phyloP scores from a whole-genome alignment of 257 asterid genomes.

The Solanum sejunctum region DNA sequence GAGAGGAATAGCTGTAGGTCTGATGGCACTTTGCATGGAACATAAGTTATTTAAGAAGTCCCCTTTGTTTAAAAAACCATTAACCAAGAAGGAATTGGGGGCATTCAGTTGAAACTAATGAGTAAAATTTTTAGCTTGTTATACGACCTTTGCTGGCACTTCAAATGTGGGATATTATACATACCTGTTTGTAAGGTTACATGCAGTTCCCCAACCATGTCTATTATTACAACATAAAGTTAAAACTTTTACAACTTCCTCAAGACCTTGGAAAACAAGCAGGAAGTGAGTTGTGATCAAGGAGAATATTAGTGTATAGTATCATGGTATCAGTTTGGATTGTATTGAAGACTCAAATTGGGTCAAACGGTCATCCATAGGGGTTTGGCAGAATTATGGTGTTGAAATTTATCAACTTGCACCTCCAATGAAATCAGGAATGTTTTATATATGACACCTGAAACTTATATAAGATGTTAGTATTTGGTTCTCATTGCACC shows the following conservation, averaged over 20 bases:
- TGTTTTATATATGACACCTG: neutral
- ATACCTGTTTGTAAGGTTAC: neutral
- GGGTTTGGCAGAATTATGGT: neutral
- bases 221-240: neutral
- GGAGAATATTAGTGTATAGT: neutral
- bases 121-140: neutral
- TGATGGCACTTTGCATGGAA: neutral
- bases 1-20: neutral
- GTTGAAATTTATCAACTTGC: neutral
- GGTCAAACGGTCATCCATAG: neutral
- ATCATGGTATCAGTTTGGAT: neutral
- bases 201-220: neutral
- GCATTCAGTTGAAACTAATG: neutral
- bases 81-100: neutral
- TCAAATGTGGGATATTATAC: neutral
- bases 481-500: neutral
- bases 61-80: neutral
- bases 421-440: neutral
- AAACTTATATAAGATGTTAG: neutral
- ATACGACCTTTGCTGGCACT: neutral
- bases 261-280: neutral
- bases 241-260: neutral
- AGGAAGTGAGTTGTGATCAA: neutral
- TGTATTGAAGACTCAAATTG: neutral
- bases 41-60: neutral